A percentile compares a stretch with the other conserved stretches of the same genome.
These are phyloP conservation scores for Termitomyces sp. DNA, from an alignment of 768 basidiomycete species.

Conservation along the genomic window DNA sequence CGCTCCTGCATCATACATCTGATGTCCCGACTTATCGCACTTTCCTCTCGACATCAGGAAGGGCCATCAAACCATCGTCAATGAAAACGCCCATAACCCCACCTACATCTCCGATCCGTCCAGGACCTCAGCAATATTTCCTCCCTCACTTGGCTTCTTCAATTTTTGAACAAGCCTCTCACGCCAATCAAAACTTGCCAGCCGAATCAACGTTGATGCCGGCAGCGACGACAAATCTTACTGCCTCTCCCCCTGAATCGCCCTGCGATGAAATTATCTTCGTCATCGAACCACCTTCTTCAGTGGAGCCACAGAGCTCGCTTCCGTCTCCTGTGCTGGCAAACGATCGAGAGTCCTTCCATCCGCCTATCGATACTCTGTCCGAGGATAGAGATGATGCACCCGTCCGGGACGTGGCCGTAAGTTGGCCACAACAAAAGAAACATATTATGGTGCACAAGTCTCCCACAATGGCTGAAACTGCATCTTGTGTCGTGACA, in stretches of 20 bases:
- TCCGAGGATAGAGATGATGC: not conserved
- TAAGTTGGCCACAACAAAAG: constrained; percentile 1
- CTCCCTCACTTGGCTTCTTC: not conserved
- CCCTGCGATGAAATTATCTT: constrained; percentile 1
- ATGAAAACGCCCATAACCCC: constrained; percentile 15
- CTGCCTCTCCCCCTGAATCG: not conserved
- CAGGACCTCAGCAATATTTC: not conserved
- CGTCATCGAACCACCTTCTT: constrained; percentile 1
- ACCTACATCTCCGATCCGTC: constrained; percentile 15
- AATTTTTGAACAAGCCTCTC: not conserved
- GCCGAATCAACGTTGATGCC: not conserved
- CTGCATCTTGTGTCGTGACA: constrained; percentile 34
- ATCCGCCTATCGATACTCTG: not conserved
- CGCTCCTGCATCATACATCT: constrained; percentile 1
- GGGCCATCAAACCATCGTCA: not conserved
- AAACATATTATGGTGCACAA: constrained; percentile 7
- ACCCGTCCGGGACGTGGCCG: constrained; percentile 10
- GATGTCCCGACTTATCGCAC: too few species aligned
- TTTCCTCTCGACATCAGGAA: not conserved
- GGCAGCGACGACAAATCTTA: too few species aligned
- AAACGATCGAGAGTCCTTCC: not conserved
- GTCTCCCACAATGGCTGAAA: constrained; percentile 22
- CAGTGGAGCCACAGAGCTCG: not conserved
- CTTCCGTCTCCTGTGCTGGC: not conserved
- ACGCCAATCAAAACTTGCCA: not conserved